Conservation (phyloP, 2,329 filamentous ascomycete species). For the Trichoderma arundinaceum region DNA sequence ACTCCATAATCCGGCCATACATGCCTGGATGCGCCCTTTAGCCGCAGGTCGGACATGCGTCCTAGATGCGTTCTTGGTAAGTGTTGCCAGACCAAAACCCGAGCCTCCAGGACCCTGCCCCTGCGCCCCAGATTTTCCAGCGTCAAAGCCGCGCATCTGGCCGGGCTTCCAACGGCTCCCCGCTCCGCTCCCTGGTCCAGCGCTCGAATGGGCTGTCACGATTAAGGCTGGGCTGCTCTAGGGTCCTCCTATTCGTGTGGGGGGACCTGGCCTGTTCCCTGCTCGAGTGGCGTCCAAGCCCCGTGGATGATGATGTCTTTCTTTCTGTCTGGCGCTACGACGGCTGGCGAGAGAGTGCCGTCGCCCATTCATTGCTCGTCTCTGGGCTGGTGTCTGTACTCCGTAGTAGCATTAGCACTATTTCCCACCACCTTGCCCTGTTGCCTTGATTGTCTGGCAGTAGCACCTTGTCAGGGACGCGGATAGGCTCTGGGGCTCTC, state of each 20-base stretch:
- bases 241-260: conserved; percentile 19
- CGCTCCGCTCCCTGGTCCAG: conserved; percentile 20
- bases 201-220: conserved; percentile 16
- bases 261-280: conserved; percentile 28
- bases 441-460: too few species aligned
- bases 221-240: conserved; percentile 9
- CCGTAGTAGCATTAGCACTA: too few species aligned
- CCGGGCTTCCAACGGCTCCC: conserved; percentile 18
- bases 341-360: too few species aligned
- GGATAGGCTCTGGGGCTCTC: too few species aligned
- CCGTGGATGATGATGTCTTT: conserved; percentile 16
- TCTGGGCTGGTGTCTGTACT: too few species aligned
- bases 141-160: background rate
- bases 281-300: conserved; percentile 24
- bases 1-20: too few species aligned
- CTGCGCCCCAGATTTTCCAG: conserved; percentile 25
- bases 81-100: background rate
- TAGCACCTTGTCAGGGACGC: too few species aligned
- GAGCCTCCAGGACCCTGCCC: conserved; percentile 9
- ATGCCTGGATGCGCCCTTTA: too few species aligned
- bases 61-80: too few species aligned
- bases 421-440: too few species aligned
- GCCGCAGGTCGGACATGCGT: too few species aligned
- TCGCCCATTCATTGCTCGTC: too few species aligned
- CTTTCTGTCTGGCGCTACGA: conserved; percentile 6